Conservation (phyloP, 179 eudicot species). For the Beta macrorhiza region DNA sequence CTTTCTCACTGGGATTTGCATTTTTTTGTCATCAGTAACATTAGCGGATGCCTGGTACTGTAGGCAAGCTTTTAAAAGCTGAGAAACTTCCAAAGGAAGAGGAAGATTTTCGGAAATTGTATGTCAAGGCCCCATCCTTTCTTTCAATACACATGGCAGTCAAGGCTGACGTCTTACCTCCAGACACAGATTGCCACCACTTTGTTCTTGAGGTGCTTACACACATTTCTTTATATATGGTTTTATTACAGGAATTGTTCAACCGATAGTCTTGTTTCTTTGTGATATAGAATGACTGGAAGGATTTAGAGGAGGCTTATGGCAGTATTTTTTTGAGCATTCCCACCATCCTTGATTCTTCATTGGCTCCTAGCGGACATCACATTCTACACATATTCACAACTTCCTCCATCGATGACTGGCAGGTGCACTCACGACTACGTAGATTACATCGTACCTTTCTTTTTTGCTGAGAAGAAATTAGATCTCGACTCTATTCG, state of each 20-base stretch:
- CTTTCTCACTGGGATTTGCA: background rate
- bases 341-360: conserved; percentile 89
- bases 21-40: conserved; percentile 13
- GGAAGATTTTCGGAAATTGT: conserved; percentile 74
- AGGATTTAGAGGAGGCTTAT: conserved; percentile 66
- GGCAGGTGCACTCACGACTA: conserved; percentile 58
- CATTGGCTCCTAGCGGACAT: conserved; percentile 84
- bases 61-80: conserved; percentile 81
- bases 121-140: conserved; percentile 95
- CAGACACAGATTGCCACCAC: conserved; percentile 97
- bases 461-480: background rate
- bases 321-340: conserved; percentile 99
- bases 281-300: conserved; percentile 69
- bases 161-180: conserved; percentile 81
- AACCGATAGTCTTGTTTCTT: conserved; percentile 10
- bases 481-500: background rate
- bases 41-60: conserved; percentile 18
- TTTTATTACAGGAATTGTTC: background rate
- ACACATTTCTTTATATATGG: background rate
- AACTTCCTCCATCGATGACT: conserved; percentile 85
- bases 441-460: background rate
- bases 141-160: conserved; percentile 97
- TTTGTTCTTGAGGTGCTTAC: conserved; percentile 81
- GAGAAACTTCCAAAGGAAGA: conserved; percentile 88
- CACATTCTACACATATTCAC: conserved; percentile 97